Percentiles rank a stretch among this genome's conserved stretches.
Conservation (phyloP, 306 rosid species). For the Sicyos baderoa region DNA sequence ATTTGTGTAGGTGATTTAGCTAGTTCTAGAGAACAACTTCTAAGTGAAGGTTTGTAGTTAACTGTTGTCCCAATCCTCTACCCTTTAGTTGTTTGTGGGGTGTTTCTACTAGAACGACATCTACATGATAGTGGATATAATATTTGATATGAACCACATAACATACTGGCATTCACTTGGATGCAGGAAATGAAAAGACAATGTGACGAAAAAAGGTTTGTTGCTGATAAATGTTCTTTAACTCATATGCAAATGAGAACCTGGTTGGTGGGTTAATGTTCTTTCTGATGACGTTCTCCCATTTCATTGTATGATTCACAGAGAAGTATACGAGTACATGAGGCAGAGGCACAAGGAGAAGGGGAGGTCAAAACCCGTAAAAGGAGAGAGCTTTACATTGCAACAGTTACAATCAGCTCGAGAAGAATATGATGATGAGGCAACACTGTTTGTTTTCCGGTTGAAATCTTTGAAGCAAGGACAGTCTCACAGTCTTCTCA, state of each 20-base stretch:
- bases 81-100: neutral
- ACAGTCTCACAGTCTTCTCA: conserved; percentile 87
- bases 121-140: neutral
- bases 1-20: neutral
- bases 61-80: too few species aligned
- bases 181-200: conserved; percentile 97
- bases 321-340: conserved; percentile 79
- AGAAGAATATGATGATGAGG: conserved; percentile 91
- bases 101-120: neutral
- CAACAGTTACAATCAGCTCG: conserved; percentile 75
- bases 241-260: neutral
- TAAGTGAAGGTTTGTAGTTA: neutral
- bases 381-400: conserved; percentile 57
- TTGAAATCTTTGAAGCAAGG: conserved; percentile 96
- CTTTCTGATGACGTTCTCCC: conserved; percentile 20
- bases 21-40: neutral
- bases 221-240: conserved; percentile 11
- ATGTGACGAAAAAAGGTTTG: conserved; percentile 91
- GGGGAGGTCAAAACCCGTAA: conserved; percentile 69
- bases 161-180: conserved; percentile 25
- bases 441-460: conserved; percentile 84
- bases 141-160: conserved; percentile 8
- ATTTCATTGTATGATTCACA: conserved; percentile 38
- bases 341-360: conserved; percentile 56
- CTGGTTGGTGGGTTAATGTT: conserved; percentile 8